Base-by-base conservation (phyloP, 306 rosid species). In the Ochetophila trinervis region DNA sequence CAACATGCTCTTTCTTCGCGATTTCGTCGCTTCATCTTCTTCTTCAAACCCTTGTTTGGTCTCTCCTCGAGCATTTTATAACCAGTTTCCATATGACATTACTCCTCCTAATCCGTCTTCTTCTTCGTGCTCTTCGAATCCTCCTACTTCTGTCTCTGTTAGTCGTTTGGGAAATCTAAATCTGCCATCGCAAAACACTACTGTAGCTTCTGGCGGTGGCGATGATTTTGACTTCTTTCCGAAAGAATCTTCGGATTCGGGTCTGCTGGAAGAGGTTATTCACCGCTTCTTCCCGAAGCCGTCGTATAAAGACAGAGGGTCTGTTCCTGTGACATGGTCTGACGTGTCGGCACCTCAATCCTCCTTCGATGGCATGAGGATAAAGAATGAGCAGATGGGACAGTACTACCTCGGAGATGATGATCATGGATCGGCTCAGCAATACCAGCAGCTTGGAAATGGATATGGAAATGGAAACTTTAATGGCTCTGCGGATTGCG, bases 181-280 rank as follows among this genome's bases (percentile, higher is more conserved):
- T n/a, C 45, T 63, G 54, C 12, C 42, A 7, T 23, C 66, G 6
- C 6, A 10, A 36, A 36, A 5, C 21, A 30, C 32, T 13, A 55
- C 57, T 6, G 56, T 57, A 50, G 35, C 24, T 9, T 0, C 30
- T 30, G 63, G 47, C 6, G 45, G 5, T 21, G 66, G 21, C 8
- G 75, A 20, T 11, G 71, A 50, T 0, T 82, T 79, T 0, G 91
- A 71, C 8, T 86, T 86, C 69, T 75, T 89, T 13, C 78, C 87
- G 0, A 62, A 62, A 36, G 90, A 87, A 49, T 62, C 87, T 1
- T 79, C 93, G 0, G 84, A 79, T 72, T 87, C 95, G 0, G 98
- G 98, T 0, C 62, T 92, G 65, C 53, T 92, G 67, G 91, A 92
- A 49, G 98, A 92, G 65, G 78, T 89, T 3, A 93, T 92, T 13